Evolutionary conservation across 495 filamentous ascomycete genomes (phyloP), one percentile per base, ranked within the genome.

Genomic region (Neurospora discreta): DNA sequence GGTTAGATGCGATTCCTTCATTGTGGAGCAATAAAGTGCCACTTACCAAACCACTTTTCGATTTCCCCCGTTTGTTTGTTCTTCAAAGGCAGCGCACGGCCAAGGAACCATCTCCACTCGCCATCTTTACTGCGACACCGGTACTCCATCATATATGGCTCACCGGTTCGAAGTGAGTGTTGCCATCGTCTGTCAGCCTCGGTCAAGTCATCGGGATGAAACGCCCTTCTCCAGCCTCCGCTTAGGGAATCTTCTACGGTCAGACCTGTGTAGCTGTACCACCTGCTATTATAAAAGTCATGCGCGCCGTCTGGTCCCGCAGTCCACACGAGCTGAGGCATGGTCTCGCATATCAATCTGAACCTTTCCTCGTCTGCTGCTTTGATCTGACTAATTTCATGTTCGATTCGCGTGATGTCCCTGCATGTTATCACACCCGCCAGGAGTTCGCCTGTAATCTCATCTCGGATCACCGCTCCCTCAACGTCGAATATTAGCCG

Each of bases 21-120:
- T n/a, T n/a, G n/a, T n/a, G 9, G 3, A 6, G 41, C 42, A 13
- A 20, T 10, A 72, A 40, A 41, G 1, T 4, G 33, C 68, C 52
- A 77, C 70, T 74, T 82, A 74, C 90, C 91, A 74, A 90, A 91
- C 91, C 90, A 93, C 78, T 90, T 90, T 70, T 90, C 81, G 52
- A 93, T 91, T 39, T 81, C 79, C 0, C 88, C 88, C 3, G 82
- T 90, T 69, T 84, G 84, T 70, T 85, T 85, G 74, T 91, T 87
- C 69, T 81, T 81, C 70, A 92, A 78, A 0, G 91, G 90, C 41
- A 90, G 72, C 1, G 89, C 91, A 44, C 87, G 83, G 40, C 87
- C 89, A 5, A 92, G 81, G 85, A 93, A 92, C 90, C 90, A 92
- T 52, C 89, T 81, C 86, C 86, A 92, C 52, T 88, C 87, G 5